phyloP scores from a whole-genome alignment of 768 basidiomycete genomes.

The Mycena rosella region DNA sequence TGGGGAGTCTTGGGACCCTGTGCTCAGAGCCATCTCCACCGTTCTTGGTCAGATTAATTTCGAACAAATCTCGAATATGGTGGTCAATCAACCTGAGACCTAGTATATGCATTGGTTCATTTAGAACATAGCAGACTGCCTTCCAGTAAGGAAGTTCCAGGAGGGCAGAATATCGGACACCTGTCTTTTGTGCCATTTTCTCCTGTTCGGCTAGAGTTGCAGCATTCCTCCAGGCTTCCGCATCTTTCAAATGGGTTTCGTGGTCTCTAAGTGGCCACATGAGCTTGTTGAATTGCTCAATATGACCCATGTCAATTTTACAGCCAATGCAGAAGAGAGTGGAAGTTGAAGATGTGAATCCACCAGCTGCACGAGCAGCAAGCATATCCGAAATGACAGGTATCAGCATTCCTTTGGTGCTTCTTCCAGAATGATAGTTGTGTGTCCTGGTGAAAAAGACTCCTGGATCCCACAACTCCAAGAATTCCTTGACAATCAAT shows the following conservation, averaged over 20 bases:
- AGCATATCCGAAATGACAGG: constrained; percentile 49
- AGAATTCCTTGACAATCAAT: constrained; percentile 51
- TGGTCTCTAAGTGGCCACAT: constrained; percentile 40
- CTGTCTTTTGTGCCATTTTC: constrained; percentile 36
- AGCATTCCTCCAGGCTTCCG: constrained; percentile 42
- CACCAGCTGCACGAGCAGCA: constrained; percentile 45
- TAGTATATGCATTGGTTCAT: constrained; percentile 59
- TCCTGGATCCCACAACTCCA: constrained; percentile 46
- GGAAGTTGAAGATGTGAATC: constrained; percentile 38
- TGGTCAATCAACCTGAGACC: constrained; percentile 49
- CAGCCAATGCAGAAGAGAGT: constrained; percentile 48
- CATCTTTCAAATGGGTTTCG: constrained; percentile 24
- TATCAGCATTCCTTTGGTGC: constrained; percentile 35
- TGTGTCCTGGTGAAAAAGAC: constrained; percentile 43
- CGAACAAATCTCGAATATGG: constrained; percentile 46
- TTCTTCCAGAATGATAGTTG: constrained; percentile 29
- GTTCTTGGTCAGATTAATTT: constrained; percentile 34
- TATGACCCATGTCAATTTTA: constrained; percentile 36
- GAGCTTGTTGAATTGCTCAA: constrained; percentile 38
- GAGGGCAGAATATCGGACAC: constrained; percentile 48
- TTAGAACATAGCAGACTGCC: constrained; percentile 42
- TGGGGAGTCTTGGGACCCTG: not conserved
- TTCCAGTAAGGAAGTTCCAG: constrained; percentile 56
- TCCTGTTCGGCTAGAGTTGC: constrained; percentile 29
- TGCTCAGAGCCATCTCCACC: constrained; percentile 26